These are phyloP conservation scores for Cnidoscolus chayamansa DNA, from an alignment of 441 rosid species.

Conservation along the genomic window DNA sequence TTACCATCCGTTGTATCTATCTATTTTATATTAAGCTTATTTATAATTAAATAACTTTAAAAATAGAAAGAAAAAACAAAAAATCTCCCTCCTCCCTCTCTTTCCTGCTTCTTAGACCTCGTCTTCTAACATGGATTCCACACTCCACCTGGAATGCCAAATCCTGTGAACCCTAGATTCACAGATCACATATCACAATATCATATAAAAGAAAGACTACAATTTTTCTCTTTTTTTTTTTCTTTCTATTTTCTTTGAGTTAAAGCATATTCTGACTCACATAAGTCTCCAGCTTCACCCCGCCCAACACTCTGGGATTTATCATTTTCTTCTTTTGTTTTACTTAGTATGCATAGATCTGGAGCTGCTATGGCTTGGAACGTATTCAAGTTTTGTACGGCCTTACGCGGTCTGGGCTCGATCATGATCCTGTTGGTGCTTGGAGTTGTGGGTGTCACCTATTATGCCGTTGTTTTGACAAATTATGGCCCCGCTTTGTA, in stretches of 20 bases:
- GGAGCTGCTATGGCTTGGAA: slow-evolving; percentile 94
- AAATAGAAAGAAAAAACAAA: background rate
- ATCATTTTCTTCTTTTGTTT: background rate
- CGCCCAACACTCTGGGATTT: background rate
- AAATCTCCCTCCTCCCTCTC: background rate
- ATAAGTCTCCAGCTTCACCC: background rate
- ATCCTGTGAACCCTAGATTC: slow-evolving; percentile 35
- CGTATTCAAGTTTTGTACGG: slow-evolving; percentile 90
- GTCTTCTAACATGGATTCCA: slow-evolving; percentile 29
- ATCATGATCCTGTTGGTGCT: slow-evolving; percentile 89
- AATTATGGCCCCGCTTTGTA: slow-evolving; percentile 72
- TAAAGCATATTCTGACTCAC: background rate
- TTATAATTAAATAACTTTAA: background rate
- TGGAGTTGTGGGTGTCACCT: slow-evolving; percentile 86
- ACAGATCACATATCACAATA: slow-evolving; percentile 2
- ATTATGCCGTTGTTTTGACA: slow-evolving; percentile 79
- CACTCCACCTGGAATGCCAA: slow-evolving; percentile 22
- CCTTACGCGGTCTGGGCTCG: slow-evolving; percentile 82
- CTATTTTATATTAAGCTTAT: too few species aligned
- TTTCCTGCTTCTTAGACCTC: background rate
- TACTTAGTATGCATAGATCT: slow-evolving; percentile 70
- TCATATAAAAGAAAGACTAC: background rate
- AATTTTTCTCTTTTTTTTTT: background rate
- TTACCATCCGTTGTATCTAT: too few species aligned
- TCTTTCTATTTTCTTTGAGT: background rate